Conservation (phyloP, 768 basidiomycete species). For the Pleurotus pulmonarius region DNA sequence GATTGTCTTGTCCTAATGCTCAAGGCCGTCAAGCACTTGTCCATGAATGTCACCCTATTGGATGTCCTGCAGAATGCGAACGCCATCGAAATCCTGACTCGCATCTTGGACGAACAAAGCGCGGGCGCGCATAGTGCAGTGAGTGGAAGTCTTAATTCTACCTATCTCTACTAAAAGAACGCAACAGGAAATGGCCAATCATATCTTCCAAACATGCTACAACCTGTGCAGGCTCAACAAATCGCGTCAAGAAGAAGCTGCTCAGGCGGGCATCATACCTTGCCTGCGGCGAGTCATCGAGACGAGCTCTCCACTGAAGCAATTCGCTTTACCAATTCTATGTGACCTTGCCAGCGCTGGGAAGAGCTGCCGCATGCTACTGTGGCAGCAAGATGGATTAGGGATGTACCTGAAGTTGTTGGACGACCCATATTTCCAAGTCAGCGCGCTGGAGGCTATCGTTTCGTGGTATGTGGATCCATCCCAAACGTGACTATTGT, state of each 20-base stretch:
- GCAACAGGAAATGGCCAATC: slow-evolving; percentile 89
- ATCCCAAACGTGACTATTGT: background rate
- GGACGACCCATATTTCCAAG: slow-evolving; percentile 88
- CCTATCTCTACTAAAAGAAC: background rate
- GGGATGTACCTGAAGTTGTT: slow-evolving; percentile 73
- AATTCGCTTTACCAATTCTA: slow-evolving; percentile 94
- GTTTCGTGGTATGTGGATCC: slow-evolving; percentile 68
- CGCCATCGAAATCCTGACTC: slow-evolving; percentile 86
- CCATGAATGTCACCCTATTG: slow-evolving; percentile 86
- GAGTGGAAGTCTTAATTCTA: slow-evolving; percentile 21
- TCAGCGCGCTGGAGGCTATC: slow-evolving; percentile 87
- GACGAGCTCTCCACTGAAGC: slow-evolving; percentile 88
- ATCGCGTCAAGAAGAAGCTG: slow-evolving; percentile 93
- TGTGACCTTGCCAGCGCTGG: slow-evolving; percentile 96
- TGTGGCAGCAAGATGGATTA: slow-evolving; percentile 96
- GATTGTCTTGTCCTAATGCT: slow-evolving; percentile 85
- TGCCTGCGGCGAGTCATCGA: slow-evolving; percentile 86
- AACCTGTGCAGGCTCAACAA: slow-evolving; percentile 95
- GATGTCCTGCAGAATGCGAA: slow-evolving; percentile 97
- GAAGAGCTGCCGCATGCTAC: slow-evolving; percentile 82
- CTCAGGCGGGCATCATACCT: slow-evolving; percentile 92
- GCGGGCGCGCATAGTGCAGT: slow-evolving; percentile 80
- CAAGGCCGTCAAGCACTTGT: slow-evolving; percentile 94
- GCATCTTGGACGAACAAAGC: slow-evolving; percentile 77
- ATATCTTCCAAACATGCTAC: slow-evolving; percentile 96